Evolutionary conservation across 1,284 basidiomycete species (phyloP), one percentile per base, ranked within the genome.

Genomic region (Ceratobasidium sp.): DNA sequence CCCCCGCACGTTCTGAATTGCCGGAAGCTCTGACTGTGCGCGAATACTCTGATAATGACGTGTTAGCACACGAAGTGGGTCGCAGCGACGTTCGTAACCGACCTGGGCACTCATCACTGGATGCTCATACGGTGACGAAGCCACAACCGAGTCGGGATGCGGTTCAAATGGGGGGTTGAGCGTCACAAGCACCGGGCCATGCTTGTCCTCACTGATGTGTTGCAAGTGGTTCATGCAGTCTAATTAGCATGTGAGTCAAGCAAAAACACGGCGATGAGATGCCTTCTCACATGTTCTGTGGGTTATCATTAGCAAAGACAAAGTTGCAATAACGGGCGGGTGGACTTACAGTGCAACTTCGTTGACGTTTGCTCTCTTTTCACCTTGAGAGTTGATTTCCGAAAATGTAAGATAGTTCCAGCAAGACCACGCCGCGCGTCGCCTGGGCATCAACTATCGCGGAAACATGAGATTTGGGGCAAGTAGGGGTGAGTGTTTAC

Each of bases 151-250:
- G 22, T 83, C 82, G 1, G 83, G 80, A 6, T 85, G 83, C n/a
- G 91, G 89, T 73, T 89, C 87, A 78, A 89, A 88, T 0, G 89
- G 90, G 2, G 92, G 89, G 81, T 93, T 94, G 74, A 93, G 86
- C 1, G 94, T 95, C 5, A 93, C 90, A n/a, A 94, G 85, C 6
- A 95, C 87, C 0, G 88, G 89, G 0, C 93, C 93, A 79, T 90
- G 87, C 47, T 83, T 82, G 1, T 82, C 75, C 76, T 88, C 86
- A 0, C 89, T 82, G 17, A 95, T 86, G 78, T 91, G 88, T 78
- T 95, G 93, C 4, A 95, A 85, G 63, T 89, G 86, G 80, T 95
- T 95, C 94, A 95, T 94, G 78, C 89, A 88, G 81, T 93, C 92
- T 84, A 82, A 41, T 4, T 11, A 41, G 11, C 73, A 75, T 48